Base-by-base conservation (phyloP, 2,329 filamentous ascomycete genomes). In the Lizonia empirigonia region DNA sequence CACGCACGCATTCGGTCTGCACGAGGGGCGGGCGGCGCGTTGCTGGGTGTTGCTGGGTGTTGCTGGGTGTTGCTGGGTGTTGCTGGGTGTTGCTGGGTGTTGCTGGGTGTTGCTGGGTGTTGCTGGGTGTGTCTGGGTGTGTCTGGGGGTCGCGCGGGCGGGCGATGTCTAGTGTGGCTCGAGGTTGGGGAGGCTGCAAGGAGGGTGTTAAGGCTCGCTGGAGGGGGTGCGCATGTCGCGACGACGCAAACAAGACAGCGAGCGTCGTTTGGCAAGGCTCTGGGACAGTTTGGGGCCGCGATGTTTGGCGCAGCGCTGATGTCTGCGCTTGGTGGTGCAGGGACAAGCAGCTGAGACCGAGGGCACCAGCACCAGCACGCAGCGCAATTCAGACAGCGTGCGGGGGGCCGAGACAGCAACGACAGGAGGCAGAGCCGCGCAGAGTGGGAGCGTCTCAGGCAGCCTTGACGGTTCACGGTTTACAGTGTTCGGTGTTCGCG, bases 1-100 rank as follows among this genome's bases (percentile, higher is more conserved):
- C 61, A 70, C 56, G 60, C 47, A 64, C 58, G 62, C 69, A 72
- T 73, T 62, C 70, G 69, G 60, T 44, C 58, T 58, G 56, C 44
- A 38, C 33, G 18, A 13, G 33, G 29, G 33, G 58, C 29, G 55
- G 54, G 41, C 34, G 44, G 50, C 35, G 47, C 44, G 42, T 44
- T 49, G 26, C 33, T 32, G 37, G 38, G 26, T 12, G 18, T 29
- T 2, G 19, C 37, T 40, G 37, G 37, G 26, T 12, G n/a, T 18
- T 18, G 37, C 55, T 32, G 37, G 38, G 26, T 12, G 18, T 29
- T 2, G 19, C 37, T 40, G 37, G 37, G 26, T 12, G n/a, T 18
- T 18, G 37, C 55, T 38, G 55, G 46, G 53, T 44, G 52, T 42
- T 12, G 39, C 22, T 35, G 38, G 33, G 49, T 29, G 47, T 20